These are phyloP conservation scores for Ceratocystis eucalypticola DNA, from an alignment of 2,329 filamentous ascomycete species.

Conservation along the genomic window DNA sequence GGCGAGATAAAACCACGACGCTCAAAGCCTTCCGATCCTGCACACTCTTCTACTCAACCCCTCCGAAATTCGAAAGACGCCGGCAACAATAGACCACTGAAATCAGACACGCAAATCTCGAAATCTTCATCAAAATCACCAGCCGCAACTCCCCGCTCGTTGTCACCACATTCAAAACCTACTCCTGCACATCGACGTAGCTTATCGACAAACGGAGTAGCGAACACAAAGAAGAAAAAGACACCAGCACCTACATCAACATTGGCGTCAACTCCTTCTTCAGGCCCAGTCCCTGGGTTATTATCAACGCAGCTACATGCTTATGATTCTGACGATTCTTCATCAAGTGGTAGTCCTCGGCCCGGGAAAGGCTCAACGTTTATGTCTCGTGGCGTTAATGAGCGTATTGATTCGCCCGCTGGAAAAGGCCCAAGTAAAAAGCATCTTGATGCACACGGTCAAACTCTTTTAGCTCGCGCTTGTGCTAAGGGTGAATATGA, in stretches of 20 bases:
- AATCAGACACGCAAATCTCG: conserved; percentile 3
- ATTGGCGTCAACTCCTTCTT: neutral
- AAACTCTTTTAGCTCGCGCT: conserved; percentile 78
- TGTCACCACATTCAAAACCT: conserved; percentile 42
- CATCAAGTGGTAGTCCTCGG: conserved; percentile 45
- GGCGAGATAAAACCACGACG: conserved; percentile 40
- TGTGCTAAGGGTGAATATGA: conserved; percentile 78
- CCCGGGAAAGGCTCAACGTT: conserved; percentile 44
- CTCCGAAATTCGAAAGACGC: conserved; percentile 9
- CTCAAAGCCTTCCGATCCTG: conserved; percentile 28
- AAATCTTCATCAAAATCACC: conserved; percentile 9
- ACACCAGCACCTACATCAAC: conserved; percentile 33
- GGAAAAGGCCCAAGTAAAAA: conserved; percentile 66
- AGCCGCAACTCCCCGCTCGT: conserved; percentile 31
- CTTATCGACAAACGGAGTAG: conserved; percentile 46
- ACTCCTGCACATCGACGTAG: conserved; percentile 44
- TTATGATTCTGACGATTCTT: conserved; percentile 55
- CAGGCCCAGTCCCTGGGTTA: neutral
- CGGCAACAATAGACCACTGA: conserved; percentile 9
- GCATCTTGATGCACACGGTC: conserved; percentile 80
- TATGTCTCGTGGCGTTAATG: conserved; percentile 41
- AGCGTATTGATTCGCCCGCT: conserved; percentile 51
- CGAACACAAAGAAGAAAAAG: conserved; percentile 52
- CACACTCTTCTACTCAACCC: conserved; percentile 12
- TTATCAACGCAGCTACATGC: conserved; percentile 45